Evolutionary conservation across 352 stramenopile genomes (phyloP).

Genomic region (Thalassiosira livingstoniorum): DNA sequence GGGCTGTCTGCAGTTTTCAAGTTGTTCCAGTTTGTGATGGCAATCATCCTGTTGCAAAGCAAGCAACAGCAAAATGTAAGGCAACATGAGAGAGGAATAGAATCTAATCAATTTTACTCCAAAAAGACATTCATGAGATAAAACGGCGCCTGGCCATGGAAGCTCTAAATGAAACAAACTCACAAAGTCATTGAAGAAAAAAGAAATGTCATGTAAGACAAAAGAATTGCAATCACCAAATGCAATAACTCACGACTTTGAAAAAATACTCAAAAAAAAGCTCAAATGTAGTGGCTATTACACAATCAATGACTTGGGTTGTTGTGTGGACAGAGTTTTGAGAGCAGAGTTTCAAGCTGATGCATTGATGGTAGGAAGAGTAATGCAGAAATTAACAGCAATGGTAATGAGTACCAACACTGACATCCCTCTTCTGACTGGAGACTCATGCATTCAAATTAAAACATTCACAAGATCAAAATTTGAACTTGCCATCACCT

Average conservation of each 20-base stretch:
- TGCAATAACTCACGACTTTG: neutral
- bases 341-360: conserved; percentile 43
- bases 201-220: conserved; percentile 3
- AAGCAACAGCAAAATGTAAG: conserved; percentile 20
- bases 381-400: neutral
- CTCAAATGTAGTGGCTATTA: conserved; percentile 12
- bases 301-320: neutral
- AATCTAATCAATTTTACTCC: neutral
- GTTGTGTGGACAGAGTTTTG: conserved; percentile 24
- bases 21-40: conserved; percentile 35
- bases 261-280: neutral
- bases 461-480: conserved; percentile 30
- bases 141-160: neutral
- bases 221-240: conserved; percentile 16
- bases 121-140: conserved; percentile 1
- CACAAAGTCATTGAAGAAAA: no score
- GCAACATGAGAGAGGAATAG: conserved; percentile 2
- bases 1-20: neutral
- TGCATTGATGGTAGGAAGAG: conserved; percentile 18
- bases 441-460: conserved; percentile 27
- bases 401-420: conserved; percentile 23
- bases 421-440: conserved; percentile 25
- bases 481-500: conserved; percentile 15
- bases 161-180: neutral
- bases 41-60: conserved; percentile 15